Evolutionary conservation across 805 yeast species (phyloP), one percentile per base, ranked within the genome.

Genomic region (Zygosaccharomyces siamensis): DNA sequence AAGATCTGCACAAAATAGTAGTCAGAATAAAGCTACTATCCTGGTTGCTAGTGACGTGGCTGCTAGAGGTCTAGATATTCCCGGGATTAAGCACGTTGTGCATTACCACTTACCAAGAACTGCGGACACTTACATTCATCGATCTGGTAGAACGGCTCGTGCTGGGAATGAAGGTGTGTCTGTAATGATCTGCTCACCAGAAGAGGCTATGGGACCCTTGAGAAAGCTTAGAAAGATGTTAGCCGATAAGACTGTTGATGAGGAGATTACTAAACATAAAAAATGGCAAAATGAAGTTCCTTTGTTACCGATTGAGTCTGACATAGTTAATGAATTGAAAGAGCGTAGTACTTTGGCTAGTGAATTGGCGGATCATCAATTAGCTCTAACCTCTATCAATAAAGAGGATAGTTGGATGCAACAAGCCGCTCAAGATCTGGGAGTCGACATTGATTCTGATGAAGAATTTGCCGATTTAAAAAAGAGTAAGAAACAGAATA

Each of bases 111-210:
- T 93, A 53, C 98, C 99, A 8, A 76, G 98, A 53, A 76, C 95
- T 12, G 97, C 97, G 0, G 99, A 93, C 62, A 82, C 89, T 44
- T 93, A 93, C 63, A 83, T 93, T 57, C 99, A 93, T 69, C 78
- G 99, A 66, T 87, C 97, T 1, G 99, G 99, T 52, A 83, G 99
- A 77, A 93, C 99, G n/a, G 98, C 96, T 0, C 84, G 99, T 74
- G 97, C 95, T 1, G 93, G 92, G 0, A 67, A 67, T 31, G 92
- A 87, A 63, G 99, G 99, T 74, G 96, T 93, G n/a, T 85, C 97
- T 2, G 84, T 93, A 43, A 82, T 89, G 79, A 73, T 93, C 46
- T 89, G 97, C 61, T 86, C 96, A 4, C 97, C 97, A 12, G 89
- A 86, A 51, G 99, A 93, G 63, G 89, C 95, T 0, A 76, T 89